Percentiles rank a stretch among this genome's conserved stretches.
These are phyloP conservation scores for Scheffersomyces stipitis DNA, from an alignment of 805 yeast genomes.

Conservation along the genomic window DNA sequence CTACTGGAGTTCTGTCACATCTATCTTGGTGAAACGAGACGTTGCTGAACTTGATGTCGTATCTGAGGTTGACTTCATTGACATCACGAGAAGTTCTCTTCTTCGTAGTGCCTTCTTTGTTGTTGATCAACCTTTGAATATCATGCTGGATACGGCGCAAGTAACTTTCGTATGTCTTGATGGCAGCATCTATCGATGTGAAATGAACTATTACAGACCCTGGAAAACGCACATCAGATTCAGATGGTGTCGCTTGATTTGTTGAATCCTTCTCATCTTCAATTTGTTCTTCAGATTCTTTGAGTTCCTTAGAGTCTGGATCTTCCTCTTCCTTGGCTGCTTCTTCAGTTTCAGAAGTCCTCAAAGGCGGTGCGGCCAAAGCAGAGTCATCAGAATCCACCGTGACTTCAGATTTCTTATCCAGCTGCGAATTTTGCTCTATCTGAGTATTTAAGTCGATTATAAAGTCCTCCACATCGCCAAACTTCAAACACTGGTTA, in stretches of 20 bases:
- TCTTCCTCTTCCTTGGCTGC: not conserved
- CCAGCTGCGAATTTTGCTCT: constrained; percentile 1
- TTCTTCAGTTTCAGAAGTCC: not conserved
- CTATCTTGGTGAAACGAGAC: constrained; percentile 35
- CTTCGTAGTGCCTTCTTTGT: not conserved
- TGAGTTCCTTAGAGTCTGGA: too few relatives aligned
- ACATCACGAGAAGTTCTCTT: constrained; percentile 7
- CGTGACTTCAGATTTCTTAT: not conserved
- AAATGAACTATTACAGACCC: constrained; percentile 32
- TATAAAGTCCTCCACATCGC: constrained; percentile 40
- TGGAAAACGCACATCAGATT: not conserved
- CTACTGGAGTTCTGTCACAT: constrained; percentile 32
- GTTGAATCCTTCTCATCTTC: too few relatives aligned
- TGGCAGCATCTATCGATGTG: constrained; percentile 47
- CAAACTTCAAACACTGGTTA: constrained; percentile 37
- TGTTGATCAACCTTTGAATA: constrained; percentile 10
- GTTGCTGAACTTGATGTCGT: constrained; percentile 13
- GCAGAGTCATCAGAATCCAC: not conserved
- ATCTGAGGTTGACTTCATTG: constrained; percentile 9
- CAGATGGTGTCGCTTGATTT: not conserved
- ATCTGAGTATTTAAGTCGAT: constrained; percentile 3
- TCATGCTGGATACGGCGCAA: constrained; percentile 20
- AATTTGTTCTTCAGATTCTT: not conserved
- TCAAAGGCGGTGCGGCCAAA: too few relatives aligned
- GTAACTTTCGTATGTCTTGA: constrained; percentile 41